Conservation (phyloP, 768 basidiomycete species). For the Boletus reticulatus region DNA sequence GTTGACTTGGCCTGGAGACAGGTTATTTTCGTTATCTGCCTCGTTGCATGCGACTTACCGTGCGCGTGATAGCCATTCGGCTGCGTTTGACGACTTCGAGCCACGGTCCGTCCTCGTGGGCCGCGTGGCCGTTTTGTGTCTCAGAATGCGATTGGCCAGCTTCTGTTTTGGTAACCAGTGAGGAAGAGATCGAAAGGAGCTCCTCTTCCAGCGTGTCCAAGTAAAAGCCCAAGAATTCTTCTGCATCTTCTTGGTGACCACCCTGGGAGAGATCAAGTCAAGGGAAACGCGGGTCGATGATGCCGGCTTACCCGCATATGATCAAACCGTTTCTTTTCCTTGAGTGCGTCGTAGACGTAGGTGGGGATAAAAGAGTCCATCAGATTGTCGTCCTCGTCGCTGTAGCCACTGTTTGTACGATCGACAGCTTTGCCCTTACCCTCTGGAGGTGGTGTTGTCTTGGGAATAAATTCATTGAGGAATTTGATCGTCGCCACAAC, state of each 20-base stretch:
- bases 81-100: conserved; percentile 92
- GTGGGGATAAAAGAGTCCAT: conserved; percentile 79
- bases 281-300: conserved; percentile 2
- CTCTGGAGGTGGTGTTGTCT: conserved; percentile 17
- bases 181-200: conserved; percentile 61
- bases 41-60: conserved; percentile 45
- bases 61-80: conserved; percentile 72
- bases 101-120: conserved; percentile 73
- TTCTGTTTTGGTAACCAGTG: conserved; percentile 43
- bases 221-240: conserved; percentile 98
- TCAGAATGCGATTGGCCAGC: conserved; percentile 11
- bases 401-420: conserved; percentile 18
- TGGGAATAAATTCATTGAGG: conserved; percentile 66
- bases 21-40: conserved; percentile 2
- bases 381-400: conserved; percentile 47
- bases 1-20: conserved; percentile 61
- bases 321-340: conserved; percentile 91
- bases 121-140: conserved; percentile 8
- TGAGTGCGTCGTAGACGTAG: conserved; percentile 89
- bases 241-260: conserved; percentile 96
- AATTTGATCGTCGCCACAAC: conserved; percentile 72
- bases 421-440: conserved; percentile 43
- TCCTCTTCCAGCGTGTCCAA: conserved; percentile 95
- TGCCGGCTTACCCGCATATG: conserved; percentile 72
- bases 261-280: conserved; percentile 42